A percentile compares a stretch with the other conserved stretches of the same genome.
Conservation (phyloP, 441 rosid species). For the Euphorbia celastroides region DNA sequence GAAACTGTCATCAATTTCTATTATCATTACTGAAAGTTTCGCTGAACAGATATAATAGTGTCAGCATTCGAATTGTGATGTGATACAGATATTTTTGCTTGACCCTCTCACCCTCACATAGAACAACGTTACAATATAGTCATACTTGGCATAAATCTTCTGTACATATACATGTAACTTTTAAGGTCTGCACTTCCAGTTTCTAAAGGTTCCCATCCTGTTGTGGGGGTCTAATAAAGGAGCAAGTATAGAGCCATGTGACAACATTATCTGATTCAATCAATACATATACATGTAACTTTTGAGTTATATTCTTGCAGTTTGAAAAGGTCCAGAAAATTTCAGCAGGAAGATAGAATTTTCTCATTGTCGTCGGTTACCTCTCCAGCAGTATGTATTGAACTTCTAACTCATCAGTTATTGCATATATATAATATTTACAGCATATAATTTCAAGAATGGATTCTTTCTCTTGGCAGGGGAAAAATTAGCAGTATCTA, state of each 20-base stretch:
- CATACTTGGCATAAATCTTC: no score
- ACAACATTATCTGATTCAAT: not conserved
- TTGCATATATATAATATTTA: not conserved
- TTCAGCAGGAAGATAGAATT: constrained; percentile 87
- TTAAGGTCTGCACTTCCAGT: no score
- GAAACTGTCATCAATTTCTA: not conserved
- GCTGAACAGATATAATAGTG: not conserved
- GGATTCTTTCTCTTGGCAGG: not conserved
- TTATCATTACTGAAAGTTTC: not conserved
- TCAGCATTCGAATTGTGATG: not conserved
- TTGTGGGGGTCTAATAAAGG: no score
- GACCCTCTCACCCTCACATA: no score
- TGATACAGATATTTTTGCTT: not conserved
- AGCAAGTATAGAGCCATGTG: constrained; percentile 5
- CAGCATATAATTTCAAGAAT: not conserved
- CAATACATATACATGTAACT: not conserved
- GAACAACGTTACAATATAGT: no score
- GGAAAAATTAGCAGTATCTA: not conserved
- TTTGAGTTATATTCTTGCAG: constrained; percentile 28
- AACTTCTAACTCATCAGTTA: constrained; percentile 6
- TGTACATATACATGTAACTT: no score
- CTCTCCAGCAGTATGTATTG: constrained; percentile 72
- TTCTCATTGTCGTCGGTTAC: constrained; percentile 86
- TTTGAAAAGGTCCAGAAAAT: constrained; percentile 81
- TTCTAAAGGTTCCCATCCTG: no score